phyloP scores from a whole-genome alignment of 768 basidiomycete genomes.

The Kwoniella dendrophila region DNA sequence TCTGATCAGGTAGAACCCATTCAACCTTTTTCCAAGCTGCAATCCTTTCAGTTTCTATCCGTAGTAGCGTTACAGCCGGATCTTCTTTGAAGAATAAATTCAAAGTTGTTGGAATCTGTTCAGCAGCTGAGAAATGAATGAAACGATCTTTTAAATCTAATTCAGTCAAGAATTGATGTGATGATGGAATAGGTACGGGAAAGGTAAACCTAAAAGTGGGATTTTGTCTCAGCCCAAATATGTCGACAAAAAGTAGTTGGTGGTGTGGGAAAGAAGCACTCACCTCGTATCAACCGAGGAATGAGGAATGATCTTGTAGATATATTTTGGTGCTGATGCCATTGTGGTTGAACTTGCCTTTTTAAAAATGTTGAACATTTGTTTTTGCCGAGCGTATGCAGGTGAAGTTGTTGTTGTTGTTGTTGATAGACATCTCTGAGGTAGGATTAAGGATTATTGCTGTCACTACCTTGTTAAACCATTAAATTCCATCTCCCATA shows the following conservation, averaged over 20 bases:
- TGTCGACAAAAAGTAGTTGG: no score
- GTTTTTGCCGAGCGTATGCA: background rate
- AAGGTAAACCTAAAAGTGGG: constrained; percentile 38
- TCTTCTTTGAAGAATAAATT: constrained; percentile 57
- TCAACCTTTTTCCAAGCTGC: constrained; percentile 50
- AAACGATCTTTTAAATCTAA: constrained; percentile 60
- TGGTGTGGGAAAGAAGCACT: constrained; percentile 1
- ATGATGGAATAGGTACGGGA: constrained; percentile 55
- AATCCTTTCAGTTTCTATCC: constrained; percentile 46
- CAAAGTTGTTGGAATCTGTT: constrained; percentile 58
- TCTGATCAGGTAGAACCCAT: constrained; percentile 43
- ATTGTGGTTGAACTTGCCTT: constrained; percentile 12
- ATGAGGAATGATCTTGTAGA: constrained; percentile 58
- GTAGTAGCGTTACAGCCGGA: constrained; percentile 47
- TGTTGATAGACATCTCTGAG: no score
- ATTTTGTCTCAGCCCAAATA: background rate
- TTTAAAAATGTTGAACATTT: constrained; percentile 8
- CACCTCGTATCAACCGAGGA: constrained; percentile 49
- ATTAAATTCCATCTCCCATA: no score
- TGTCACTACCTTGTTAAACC: no score
- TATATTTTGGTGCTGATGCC: constrained; percentile 43
- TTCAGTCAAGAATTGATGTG: constrained; percentile 55
- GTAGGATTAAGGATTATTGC: no score
- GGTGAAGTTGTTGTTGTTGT: background rate
- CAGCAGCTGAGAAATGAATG: constrained; percentile 60